Evolutionary conservation across 2,329 filamentous ascomycete species (phyloP).

Genomic region (Cyphellophora europaea): DNA sequence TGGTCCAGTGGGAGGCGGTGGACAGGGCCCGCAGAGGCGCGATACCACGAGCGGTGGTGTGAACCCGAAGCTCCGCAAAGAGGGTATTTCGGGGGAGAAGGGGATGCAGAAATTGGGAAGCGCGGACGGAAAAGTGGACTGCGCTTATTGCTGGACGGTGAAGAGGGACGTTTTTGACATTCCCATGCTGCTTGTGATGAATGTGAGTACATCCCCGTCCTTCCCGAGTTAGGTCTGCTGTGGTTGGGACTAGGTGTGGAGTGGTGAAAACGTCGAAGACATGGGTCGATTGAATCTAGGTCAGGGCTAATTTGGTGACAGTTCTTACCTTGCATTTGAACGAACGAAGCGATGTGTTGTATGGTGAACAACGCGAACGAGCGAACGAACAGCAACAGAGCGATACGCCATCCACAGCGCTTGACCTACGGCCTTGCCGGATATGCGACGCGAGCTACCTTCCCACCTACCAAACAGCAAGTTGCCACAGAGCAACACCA

Average conservation of each 20-base stretch:
- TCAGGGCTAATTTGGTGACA: neutral
- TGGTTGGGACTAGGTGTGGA: neutral
- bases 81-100: constrained; percentile 41
- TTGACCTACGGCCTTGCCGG: too few species aligned
- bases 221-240: neutral
- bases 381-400: too few species aligned
- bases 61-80: constrained; percentile 25
- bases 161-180: constrained; percentile 97
- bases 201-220: constrained; percentile 56
- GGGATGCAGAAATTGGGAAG: constrained; percentile 72
- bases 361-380: too few species aligned
- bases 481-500: too few species aligned
- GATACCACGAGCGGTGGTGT: constrained; percentile 5
- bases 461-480: too few species aligned
- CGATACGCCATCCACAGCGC: too few species aligned
- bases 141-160: constrained; percentile 93
- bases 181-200: constrained; percentile 96
- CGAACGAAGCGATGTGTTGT: too few species aligned
- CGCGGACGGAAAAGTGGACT: constrained; percentile 84
- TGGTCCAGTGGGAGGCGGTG: neutral
- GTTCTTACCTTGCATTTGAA: constrained; percentile 3
- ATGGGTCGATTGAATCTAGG: constrained; percentile 3
- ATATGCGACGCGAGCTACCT: too few species aligned
- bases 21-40: constrained; percentile 5
- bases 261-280: neutral